Evolutionary conservation across 2,329 filamentous ascomycete genomes (phyloP), one percentile per base, ranked within the genome.

Genomic region (Sclerotinia subarctica): DNA sequence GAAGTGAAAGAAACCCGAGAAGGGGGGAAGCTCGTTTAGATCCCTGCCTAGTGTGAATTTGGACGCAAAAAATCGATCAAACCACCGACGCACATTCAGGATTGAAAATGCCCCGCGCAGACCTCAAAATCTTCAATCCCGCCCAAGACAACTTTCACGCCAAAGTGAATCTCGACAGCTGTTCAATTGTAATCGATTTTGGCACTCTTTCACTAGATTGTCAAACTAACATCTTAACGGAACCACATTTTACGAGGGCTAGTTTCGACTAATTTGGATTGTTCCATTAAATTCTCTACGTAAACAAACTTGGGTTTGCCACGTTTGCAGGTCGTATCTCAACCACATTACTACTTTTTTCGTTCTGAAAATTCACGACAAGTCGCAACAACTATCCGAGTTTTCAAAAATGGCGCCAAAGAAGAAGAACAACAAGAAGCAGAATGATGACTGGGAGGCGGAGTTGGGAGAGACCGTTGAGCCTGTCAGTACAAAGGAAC

Each of bases 391-490:
- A 26, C 7, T 29, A 19, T 6, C 7, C 35, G 2, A 6, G 29
- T 17, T n/a, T 56, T 70, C 80, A 42, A 84, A 80, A 70, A 98
- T 97, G 94, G 83, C 94, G 77, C 94, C 94, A 71, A 97, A 97
- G 84, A 96, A 95, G 86, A 97, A 97, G 87, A 90, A 90, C 79
- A 91, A 89, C 81, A 96, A 94, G 85, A 89, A 88, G 79, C 87
- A 84, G 78, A 87, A 91, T 78, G 92, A 97, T 77, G 93, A 97
- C 84, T 97, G 94, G 94, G 95, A 98, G 80, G 89, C 91, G 67
- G 93, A 97, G 72, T 84, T 97, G 67, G 94, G 93, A 76, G 94
- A 97, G 82, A 83, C 84, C 19, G 46, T 51, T 26, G 66, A 57
- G 70, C 85, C 88, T 76, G 86, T 60, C 46, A 54, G 49, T 11